Percentiles rank a stretch among this genome's conserved stretches.
Conservation (phyloP, 345 rosid genomes). For the Salix arbutifolia region DNA sequence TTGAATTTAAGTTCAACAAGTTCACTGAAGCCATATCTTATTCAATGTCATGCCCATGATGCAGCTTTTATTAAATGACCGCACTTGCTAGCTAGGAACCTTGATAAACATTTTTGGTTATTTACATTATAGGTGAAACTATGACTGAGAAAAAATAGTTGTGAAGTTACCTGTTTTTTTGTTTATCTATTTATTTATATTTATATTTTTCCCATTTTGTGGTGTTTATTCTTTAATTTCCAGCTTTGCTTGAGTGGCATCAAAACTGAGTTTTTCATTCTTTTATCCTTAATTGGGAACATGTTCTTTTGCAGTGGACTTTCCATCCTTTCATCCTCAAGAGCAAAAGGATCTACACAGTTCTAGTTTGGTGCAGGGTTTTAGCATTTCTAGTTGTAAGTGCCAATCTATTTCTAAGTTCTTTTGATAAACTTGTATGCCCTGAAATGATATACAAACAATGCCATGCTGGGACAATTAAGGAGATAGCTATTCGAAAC, state of each 20-base stretch:
- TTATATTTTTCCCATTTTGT: neutral
- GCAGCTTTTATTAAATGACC: neutral
- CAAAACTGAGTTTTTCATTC: neutral
- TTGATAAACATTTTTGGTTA: neutral
- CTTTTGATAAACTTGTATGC: neutral
- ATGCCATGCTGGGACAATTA: neutral
- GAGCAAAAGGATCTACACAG: conserved; percentile 95
- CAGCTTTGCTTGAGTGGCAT: neutral
- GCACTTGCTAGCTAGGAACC: neutral
- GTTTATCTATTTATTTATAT: neutral
- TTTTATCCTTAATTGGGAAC: neutral
- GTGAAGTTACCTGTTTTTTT: neutral
- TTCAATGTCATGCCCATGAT: neutral
- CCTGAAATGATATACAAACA: neutral
- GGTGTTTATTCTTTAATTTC: neutral
- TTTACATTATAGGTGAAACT: neutral
- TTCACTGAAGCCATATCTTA: neutral
- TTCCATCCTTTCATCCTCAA: conserved; percentile 94
- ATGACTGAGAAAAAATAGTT: neutral
- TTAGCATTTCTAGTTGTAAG: conserved; percentile 93
- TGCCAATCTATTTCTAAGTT: conserved; percentile 5
- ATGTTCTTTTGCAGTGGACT: conserved; percentile 76
- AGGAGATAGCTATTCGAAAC: neutral
- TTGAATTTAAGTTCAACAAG: no score
- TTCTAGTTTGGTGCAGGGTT: conserved; percentile 96